Percentiles rank a stretch among this genome's conserved stretches.
Conservation (phyloP, 2,329 filamentous ascomycete species). For the Ophiognomonia clavigignenti-juglandacearum region DNA sequence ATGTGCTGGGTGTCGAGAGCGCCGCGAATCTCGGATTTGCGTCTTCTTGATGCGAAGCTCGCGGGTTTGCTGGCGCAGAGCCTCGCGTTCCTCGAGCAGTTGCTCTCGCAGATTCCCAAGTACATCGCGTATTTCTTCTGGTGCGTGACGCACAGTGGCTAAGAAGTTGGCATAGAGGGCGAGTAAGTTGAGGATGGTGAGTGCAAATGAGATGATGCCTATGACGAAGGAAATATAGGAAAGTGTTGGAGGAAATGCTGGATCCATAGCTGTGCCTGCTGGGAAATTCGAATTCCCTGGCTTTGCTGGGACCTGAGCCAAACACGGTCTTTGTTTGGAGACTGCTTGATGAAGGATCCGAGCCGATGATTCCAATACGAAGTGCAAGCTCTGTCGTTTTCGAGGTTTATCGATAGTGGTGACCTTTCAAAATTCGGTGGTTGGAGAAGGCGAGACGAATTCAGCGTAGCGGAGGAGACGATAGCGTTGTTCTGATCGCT, state of each 20-base stretch:
- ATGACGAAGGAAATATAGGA: slow-evolving; percentile 14
- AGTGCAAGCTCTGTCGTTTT: too few species aligned
- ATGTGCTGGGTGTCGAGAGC: slow-evolving; percentile 1
- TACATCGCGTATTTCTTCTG: slow-evolving; percentile 15
- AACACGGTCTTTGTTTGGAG: too few species aligned
- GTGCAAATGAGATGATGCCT: slow-evolving; percentile 11
- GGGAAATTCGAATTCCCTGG: background rate
- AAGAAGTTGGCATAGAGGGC: slow-evolving; percentile 18
- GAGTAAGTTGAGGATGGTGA: slow-evolving; percentile 17
- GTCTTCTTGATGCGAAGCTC: slow-evolving; percentile 12
- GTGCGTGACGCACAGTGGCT: slow-evolving; percentile 16
- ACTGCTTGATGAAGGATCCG: too few species aligned
- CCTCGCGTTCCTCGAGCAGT: slow-evolving; percentile 18
- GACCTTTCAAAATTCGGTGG: too few species aligned
- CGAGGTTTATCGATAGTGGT: too few species aligned
- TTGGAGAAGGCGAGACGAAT: too few species aligned
- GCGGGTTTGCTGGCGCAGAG: slow-evolving; percentile 17
- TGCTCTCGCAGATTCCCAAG: slow-evolving; percentile 17
- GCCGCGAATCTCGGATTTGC: background rate
- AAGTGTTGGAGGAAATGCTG: slow-evolving; percentile 2
- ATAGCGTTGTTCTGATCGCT: too few species aligned
- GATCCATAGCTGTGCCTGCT: background rate
- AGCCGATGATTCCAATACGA: too few species aligned
- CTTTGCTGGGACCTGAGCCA: background rate
- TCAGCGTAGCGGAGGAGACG: too few species aligned